Evolutionary conservation across 352 stramenopile genomes (phyloP), one percentile per base, ranked within the genome.

Genomic region (Phytophthora tubulina): DNA sequence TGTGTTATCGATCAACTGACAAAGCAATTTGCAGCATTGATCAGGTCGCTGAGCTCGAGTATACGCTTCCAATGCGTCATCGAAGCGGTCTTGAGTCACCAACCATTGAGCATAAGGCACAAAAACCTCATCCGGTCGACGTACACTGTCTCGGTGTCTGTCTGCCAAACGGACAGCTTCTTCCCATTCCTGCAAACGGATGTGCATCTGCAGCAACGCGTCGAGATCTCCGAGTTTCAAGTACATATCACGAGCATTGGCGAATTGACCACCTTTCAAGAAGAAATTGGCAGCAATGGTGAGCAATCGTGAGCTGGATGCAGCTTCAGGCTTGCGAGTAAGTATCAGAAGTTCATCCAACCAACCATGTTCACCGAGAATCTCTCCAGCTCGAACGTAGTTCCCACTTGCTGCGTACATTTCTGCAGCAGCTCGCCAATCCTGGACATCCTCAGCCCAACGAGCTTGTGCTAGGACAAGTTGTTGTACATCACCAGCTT

Each of bases 81-180:
- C 90, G 46, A 98, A 99, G 11, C 93, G 85, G 55, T 98, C 96
- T 58, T 98, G 83, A 3, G 80, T 87, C 31, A 94, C 84, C 45
- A 99, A 79, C 90, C 93, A 98, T 54, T 98, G 84, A 6, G 92
- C 96, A 70, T 98, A 98, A 2, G 96, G 94, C 15, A 98, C 79
- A 59, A 97, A 98, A 7, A 99, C 89, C 6, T 93, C 80, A 56
- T 97, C 90, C 8, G 93, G 86, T 57, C 97, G 89, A 63, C 88
- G 76, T 11, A 94, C 79, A n/a, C 81, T 84, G 53, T 94, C 82
- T 15, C 78, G 77, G 74, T 96, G 86, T 79, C 89, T 91, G 44
- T 97, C 81, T 7, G 90, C 91, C 33, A 98, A 79, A 31, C 90
- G 90, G 17, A 98, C 91, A 17, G 96, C 96, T 61, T 98, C 94